Base-by-base conservation (phyloP, 495 filamentous ascomycete species). In the Neurospora sp. region DNA sequence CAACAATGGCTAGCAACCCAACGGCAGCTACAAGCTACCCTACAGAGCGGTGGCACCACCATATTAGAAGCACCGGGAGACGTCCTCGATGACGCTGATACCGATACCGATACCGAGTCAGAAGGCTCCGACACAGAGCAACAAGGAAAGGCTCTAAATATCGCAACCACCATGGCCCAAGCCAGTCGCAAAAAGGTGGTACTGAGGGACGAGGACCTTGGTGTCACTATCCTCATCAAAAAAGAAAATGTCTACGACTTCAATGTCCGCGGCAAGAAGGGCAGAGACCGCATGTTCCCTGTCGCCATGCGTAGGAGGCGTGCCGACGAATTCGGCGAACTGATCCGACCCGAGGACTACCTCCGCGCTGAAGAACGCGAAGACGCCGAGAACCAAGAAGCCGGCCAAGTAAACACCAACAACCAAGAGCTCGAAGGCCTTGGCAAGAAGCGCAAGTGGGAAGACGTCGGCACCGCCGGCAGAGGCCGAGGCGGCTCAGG, bases 381-480 rank as follows among this genome's bases (percentile, higher is more conserved):
- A 74, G 93, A 96, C 71, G 88, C 90, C 20, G 92, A 95, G 70
- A 89, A 83, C 70, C 87, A 86, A 71, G 86, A 88, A 66, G 76
- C 84, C 72, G 83, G 84, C 42, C 82, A 88, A 76, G 54, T 16
- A 16, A 72, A 73, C 77, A 81, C 82, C 70, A 84, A 78, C 73
- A 82, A 75, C 31, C 78, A 83, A 31, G 80, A 80, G 18, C 84
- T 92, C 75, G 91, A 89, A 37, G 88, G 88, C 41, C 86, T 98
- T 42, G 96, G 96, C 31, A 94, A 95, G 84, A 99, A 99, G 81
- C 88, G 96, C 66, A 94, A 93, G 82, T 98, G 94, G 93, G 92
- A 94, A 72, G 94, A 97, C 72, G 81, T 89, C 16, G 86, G 82
- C 1, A 75, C 84, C 4, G 81, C 82, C 37, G 76, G 79, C 70